These are phyloP conservation scores for Fagopyrum esculentum DNA, from an alignment of 148 eudicot genomes.

Conservation along the genomic window DNA sequence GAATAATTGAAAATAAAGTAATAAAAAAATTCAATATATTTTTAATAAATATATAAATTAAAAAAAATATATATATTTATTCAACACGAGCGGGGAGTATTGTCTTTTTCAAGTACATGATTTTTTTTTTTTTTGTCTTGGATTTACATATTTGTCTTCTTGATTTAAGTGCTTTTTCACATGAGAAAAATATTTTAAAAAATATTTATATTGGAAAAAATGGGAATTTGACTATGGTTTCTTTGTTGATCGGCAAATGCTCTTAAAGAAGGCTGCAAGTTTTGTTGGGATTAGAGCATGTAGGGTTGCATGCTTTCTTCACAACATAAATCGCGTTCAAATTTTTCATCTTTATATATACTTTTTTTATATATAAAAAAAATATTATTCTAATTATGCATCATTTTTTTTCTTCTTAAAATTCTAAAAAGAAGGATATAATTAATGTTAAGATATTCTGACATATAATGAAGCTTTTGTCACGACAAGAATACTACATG, in stretches of 20 bases:
- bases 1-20: no score
- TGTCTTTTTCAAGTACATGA: background rate
- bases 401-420: no score
- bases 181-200: background rate
- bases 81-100: background rate
- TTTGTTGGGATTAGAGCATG: background rate
- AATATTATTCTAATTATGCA: no score
- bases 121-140: background rate
- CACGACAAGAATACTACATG: no score
- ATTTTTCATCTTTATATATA: background rate
- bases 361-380: no score
- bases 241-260: constrained; percentile 4
- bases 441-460: no score
- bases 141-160: background rate
- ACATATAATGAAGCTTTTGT: no score
- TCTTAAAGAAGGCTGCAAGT: constrained; percentile 2
- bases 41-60: no score
- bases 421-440: no score
- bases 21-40: no score
- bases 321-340: background rate
- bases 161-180: background rate
- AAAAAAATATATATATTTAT: no score
- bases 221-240: background rate
- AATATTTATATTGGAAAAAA: background rate
- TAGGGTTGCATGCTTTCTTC: constrained; percentile 5